Evolutionary conservation across 2,329 filamentous ascomycete species (phyloP).

Genomic region (Phymatotrichopsis omnivora): DNA sequence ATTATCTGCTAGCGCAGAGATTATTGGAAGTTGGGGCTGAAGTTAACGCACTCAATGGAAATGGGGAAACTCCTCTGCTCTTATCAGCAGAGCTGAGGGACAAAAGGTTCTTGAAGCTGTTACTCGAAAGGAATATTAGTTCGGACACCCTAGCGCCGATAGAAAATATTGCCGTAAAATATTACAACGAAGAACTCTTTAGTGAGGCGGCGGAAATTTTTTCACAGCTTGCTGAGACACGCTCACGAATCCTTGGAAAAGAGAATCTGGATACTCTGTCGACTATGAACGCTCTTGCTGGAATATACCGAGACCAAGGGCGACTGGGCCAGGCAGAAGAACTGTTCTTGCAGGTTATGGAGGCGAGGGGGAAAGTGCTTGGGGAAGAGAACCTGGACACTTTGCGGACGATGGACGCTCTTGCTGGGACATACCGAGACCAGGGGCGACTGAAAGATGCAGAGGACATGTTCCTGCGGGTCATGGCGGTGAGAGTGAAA

Average conservation of each 20-base stretch:
- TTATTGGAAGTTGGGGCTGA: conserved; percentile 1
- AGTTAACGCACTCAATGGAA: neutral
- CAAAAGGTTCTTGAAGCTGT: neutral
- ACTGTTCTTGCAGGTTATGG: neutral
- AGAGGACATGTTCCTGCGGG: too few species aligned
- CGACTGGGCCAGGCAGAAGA: neutral
- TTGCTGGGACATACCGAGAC: neutral
- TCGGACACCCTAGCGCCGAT: too few species aligned
- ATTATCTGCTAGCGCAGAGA: neutral
- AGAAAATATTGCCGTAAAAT: too few species aligned
- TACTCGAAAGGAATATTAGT: too few species aligned
- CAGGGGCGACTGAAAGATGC: conserved; percentile 4
- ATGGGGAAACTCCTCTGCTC: neutral
- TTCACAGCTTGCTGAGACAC: neutral
- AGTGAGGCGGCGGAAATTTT: too few species aligned
- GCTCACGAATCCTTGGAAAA: too few species aligned
- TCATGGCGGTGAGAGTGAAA: too few species aligned
- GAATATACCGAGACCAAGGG: too few species aligned
- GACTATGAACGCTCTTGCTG: too few species aligned
- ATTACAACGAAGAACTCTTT: too few species aligned
- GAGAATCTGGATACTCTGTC: too few species aligned
- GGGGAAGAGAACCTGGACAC: conserved; percentile 23
- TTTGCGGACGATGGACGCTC: conserved; percentile 9
- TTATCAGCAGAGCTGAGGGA: neutral
- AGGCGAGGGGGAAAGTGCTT: conserved; percentile 9